Conservation (phyloP, 768 basidiomycete species). For the Russula lepida region DNA sequence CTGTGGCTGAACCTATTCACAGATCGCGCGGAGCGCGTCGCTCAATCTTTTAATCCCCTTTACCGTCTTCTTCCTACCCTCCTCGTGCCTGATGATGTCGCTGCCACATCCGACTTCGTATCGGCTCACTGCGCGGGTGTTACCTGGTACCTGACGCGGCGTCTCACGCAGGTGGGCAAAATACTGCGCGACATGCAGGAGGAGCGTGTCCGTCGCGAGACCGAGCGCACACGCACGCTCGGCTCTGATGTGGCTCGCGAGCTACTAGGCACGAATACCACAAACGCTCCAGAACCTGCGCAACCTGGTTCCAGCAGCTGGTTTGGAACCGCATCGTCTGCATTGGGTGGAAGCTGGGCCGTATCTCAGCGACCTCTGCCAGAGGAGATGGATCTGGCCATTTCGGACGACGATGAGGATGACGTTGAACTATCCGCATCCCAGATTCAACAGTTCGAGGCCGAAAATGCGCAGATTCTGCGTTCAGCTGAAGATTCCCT, state of each 20-base stretch:
- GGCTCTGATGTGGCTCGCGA: slow-evolving; percentile 73
- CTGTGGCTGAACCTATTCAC: slow-evolving; percentile 17
- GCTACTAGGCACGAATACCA: slow-evolving; percentile 37
- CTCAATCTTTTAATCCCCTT: slow-evolving; percentile 56
- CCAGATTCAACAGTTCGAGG: slow-evolving; percentile 88
- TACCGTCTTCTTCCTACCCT: slow-evolving; percentile 64
- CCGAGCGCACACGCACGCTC: slow-evolving; percentile 75
- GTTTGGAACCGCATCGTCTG: slow-evolving; percentile 36
- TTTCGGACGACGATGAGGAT: slow-evolving; percentile 58
- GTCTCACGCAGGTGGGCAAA: slow-evolving; percentile 72
- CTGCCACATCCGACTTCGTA: slow-evolving; percentile 57
- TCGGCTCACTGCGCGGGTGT: slow-evolving; percentile 92
- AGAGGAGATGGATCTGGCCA: slow-evolving; percentile 35
- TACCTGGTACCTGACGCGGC: slow-evolving; percentile 82
- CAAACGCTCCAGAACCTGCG: slow-evolving; percentile 33
- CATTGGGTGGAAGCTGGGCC: slow-evolving; percentile 37
- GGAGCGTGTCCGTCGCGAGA: slow-evolving; percentile 80
- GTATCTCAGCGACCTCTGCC: slow-evolving; percentile 33
- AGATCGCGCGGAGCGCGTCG: slow-evolving; percentile 63
- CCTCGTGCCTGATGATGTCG: slow-evolving; percentile 44
- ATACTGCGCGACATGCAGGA: slow-evolving; percentile 86
- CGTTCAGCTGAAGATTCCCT: slow-evolving; percentile 79
- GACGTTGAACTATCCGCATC: slow-evolving; percentile 77
- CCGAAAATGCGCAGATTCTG: slow-evolving; percentile 82
- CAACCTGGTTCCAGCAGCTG: slow-evolving; percentile 45